phyloP scores from a whole-genome alignment of 192 early-diverging fungal species.

The Lobosporangium transversale region DNA sequence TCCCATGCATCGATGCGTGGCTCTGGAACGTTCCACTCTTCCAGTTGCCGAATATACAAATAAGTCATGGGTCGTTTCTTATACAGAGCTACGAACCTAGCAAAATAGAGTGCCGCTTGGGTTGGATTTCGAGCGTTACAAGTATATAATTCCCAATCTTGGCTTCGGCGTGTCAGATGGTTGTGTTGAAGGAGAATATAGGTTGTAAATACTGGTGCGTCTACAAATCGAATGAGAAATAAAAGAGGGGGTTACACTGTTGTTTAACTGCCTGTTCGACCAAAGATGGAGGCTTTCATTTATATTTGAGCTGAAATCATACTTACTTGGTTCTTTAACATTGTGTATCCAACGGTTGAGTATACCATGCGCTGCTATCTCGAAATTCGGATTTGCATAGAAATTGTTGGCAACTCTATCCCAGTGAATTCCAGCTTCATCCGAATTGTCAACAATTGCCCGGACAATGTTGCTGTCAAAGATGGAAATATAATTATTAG shows the following conservation, averaged over 20 bases:
- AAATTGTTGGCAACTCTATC: constrained; percentile 31
- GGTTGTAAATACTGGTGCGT: not conserved
- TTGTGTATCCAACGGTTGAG: constrained; percentile 11
- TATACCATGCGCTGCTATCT: constrained; percentile 17
- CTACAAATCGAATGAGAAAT: not conserved
- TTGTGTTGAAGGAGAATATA: constrained; percentile 38
- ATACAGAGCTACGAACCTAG: constrained; percentile 32
- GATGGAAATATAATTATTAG: too few relatives aligned
- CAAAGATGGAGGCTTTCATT: too few relatives aligned
- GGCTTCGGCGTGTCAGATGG: constrained; percentile 21
- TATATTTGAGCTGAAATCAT: not conserved
- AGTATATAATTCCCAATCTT: constrained; percentile 37
- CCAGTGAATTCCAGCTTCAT: constrained; percentile 19
- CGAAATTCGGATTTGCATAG: constrained; percentile 13
- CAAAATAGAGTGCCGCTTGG: constrained; percentile 36
- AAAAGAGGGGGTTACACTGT: too few relatives aligned
- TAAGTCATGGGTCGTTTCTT: constrained; percentile 45
- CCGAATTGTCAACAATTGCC: not conserved
- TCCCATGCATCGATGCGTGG: constrained; percentile 35
- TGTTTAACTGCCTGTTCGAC: too few relatives aligned
- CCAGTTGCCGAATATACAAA: constrained; percentile 42
- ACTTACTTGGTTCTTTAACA: constrained; percentile 8
- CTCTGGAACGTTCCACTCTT: constrained; percentile 39
- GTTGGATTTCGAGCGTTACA: constrained; percentile 32
- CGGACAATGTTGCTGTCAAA: not conserved